phyloP scores from a whole-genome alignment of 1,284 basidiomycete genomes.

The Phaffia rhodozyma region DNA sequence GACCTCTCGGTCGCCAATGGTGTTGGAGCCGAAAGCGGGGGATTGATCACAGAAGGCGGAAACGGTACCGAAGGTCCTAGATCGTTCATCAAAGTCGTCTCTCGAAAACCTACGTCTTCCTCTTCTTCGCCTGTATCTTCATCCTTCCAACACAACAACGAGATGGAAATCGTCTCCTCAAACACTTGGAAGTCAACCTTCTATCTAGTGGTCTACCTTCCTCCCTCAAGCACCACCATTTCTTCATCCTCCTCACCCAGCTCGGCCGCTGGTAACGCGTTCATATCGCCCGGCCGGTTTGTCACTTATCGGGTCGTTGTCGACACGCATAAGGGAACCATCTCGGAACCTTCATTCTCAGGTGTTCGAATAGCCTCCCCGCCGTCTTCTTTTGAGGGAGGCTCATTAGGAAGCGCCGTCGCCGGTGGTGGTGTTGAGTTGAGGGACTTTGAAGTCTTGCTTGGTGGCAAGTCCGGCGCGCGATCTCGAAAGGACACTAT shows the following conservation, averaged over 20 bases:
- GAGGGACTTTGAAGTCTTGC: slow-evolving; percentile 34
- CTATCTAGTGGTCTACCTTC: no score
- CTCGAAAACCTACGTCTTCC: slow-evolving; percentile 27
- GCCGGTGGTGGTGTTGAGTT: slow-evolving; percentile 27
- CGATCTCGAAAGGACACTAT: slow-evolving; percentile 30
- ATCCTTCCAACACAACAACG: no score
- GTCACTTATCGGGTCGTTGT: slow-evolving; percentile 31
- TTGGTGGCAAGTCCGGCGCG: slow-evolving; percentile 16
- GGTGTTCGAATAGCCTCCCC: background rate
- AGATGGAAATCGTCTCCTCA: no score
- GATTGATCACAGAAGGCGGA: slow-evolving; percentile 6
- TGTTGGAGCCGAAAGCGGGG: slow-evolving; percentile 11
- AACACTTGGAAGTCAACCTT: no score
- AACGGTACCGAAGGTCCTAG: slow-evolving; percentile 18
- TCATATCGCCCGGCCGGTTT: slow-evolving; percentile 26
- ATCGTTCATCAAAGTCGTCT: slow-evolving; percentile 29
- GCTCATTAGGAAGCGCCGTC: slow-evolving; percentile 10
- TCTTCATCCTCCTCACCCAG: background rate
- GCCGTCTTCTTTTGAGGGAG: no score
- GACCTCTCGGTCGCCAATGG: slow-evolving; percentile 27
- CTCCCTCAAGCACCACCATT: background rate
- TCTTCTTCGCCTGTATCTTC: slow-evolving; percentile 24
- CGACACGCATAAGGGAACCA: slow-evolving; percentile 23
- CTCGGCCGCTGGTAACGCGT: background rate
- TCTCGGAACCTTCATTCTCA: slow-evolving; percentile 21